Conservation (phyloP, 1,139 yeast genomes). For the Kodamaea derodonti region DNA sequence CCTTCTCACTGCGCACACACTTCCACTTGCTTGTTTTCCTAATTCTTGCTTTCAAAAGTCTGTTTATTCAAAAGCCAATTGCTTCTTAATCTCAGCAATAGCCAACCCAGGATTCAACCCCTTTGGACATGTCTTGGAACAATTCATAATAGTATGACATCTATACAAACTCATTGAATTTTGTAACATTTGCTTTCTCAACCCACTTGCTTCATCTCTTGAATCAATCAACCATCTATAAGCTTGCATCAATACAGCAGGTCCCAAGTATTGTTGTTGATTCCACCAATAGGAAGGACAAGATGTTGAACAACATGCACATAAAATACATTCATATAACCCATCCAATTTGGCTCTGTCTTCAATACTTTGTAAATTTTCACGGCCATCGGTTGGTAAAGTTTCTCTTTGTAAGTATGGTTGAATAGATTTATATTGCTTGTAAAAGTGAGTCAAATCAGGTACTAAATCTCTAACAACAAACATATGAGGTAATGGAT, state of each 20-base stretch:
- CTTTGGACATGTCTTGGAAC: conserved; percentile 97
- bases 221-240: conserved; percentile 98
- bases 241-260: conserved; percentile 98
- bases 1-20: too few relatives aligned
- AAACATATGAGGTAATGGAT: conserved; percentile 98
- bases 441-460: conserved; percentile 94
- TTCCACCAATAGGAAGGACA: conserved; percentile 99
- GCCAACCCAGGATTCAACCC: conserved; percentile 98
- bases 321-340: conserved; percentile 92
- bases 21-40: too few relatives aligned
- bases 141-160: conserved; percentile 98
- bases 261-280: conserved; percentile 97
- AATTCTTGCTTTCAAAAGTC: too few relatives aligned
- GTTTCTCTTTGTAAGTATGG: conserved; percentile 88
- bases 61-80: conserved; percentile 78
- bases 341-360: conserved; percentile 98
- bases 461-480: conserved; percentile 97
- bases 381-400: conserved; percentile 86
- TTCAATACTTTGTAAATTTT: conserved; percentile 83
- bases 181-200: conserved; percentile 87
- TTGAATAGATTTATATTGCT: conserved; percentile 97
- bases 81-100: conserved; percentile 94
- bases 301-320: conserved; percentile 98
- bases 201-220: conserved; percentile 82
- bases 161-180: conserved; percentile 97